Conservation (phyloP, 176 grass and related monocot genomes). For the Puya raimondii region DNA sequence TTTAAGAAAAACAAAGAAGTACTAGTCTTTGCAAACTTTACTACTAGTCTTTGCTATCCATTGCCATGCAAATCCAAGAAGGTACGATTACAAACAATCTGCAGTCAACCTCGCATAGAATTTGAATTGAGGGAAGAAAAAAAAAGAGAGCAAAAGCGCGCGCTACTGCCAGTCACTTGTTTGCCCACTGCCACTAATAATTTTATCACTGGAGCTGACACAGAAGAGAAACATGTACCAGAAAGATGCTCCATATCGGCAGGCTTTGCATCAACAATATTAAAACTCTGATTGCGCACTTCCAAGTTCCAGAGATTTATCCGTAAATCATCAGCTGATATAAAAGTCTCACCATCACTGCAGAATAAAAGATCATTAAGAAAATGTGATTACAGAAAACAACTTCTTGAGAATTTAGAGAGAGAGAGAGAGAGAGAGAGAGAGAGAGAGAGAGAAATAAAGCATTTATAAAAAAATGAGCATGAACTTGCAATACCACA, state of each 20-base stretch:
- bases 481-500: neutral
- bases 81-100: too few relatives aligned
- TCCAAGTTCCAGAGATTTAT: conserved; percentile 96
- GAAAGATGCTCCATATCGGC: conserved; percentile 87
- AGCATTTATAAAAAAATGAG: neutral
- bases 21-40: too few relatives aligned
- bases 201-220: neutral
- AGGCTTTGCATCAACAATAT: conserved; percentile 89
- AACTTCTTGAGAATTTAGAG: neutral
- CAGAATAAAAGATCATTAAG: conserved; percentile 22
- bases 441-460: neutral
- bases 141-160: too few relatives aligned
- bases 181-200: neutral
- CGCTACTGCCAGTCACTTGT: neutral
- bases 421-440: neutral
- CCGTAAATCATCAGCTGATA: conserved; percentile 86
- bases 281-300: conserved; percentile 86
- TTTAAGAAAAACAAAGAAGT: too few relatives aligned
- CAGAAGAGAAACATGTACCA: conserved; percentile 36
- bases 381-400: conserved; percentile 23
- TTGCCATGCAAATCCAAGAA: too few relatives aligned
- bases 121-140: too few relatives aligned
- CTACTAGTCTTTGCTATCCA: too few relatives aligned
- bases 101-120: too few relatives aligned
- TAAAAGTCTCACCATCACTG: conserved; percentile 81